phyloP scores from a whole-genome alignment of 768 basidiomycete species.

The Hygrocybe coccinea region DNA sequence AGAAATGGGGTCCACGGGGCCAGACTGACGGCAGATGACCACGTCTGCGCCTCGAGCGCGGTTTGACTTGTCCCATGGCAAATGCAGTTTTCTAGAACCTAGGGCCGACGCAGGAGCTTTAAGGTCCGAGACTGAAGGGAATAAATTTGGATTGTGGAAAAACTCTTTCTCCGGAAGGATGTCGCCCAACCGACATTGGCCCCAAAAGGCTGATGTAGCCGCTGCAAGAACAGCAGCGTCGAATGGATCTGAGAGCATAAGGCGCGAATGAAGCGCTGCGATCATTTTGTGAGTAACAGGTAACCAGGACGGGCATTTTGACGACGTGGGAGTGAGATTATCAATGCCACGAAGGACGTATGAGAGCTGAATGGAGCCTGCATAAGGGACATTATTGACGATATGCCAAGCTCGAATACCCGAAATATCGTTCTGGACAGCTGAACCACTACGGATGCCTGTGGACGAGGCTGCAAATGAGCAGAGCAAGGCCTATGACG shows the following conservation, averaged over 20 bases:
- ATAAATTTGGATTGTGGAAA: conserved; percentile 1
- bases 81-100: conserved; percentile 15
- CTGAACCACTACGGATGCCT: conserved; percentile 15
- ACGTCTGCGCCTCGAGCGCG: conserved; percentile 15
- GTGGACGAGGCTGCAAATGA: conserved; percentile 24
- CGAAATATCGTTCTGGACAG: conserved; percentile 19
- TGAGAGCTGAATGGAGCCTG: conserved; percentile 12
- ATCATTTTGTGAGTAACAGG: conserved; percentile 25
- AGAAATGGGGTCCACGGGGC: conserved; percentile 15
- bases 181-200: conserved; percentile 31
- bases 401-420: conserved; percentile 34
- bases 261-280: conserved; percentile 5
- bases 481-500: conserved; percentile 24
- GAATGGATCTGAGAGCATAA: conserved; percentile 14
- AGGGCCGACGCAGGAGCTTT: background rate
- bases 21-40: conserved; percentile 12
- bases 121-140: conserved; percentile 6
- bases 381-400: conserved; percentile 22
- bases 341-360: conserved; percentile 22
- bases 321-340: conserved; percentile 21
- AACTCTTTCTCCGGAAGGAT: conserved; percentile 16
- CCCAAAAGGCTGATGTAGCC: conserved; percentile 28
- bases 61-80: conserved; percentile 25
- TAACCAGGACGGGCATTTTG: conserved; percentile 10
- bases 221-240: conserved; percentile 23